Evolutionary conservation across 129 eudicot species (phyloP).

Genomic region (Smallanthus sonchifolius): DNA sequence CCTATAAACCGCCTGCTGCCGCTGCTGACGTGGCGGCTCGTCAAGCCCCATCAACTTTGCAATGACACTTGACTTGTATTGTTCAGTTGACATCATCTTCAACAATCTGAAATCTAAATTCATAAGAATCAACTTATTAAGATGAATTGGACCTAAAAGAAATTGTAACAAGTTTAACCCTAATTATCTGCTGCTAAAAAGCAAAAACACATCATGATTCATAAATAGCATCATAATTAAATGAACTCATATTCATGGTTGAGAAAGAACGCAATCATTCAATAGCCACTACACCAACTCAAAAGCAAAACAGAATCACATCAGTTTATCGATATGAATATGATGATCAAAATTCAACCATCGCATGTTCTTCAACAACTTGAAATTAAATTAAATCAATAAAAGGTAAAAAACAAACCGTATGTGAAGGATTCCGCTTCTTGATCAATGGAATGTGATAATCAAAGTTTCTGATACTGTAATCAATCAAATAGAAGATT

Average conservation of each 20-base stretch:
- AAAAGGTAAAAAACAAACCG: not conserved
- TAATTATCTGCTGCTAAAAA: conserved; percentile 10
- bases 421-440: conserved; percentile 13
- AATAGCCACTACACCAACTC: conserved; percentile 26
- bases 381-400: not conserved
- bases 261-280: conserved; percentile 24
- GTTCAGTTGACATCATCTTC: conserved; percentile 43
- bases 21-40: conserved; percentile 31
- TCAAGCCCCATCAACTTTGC: conserved; percentile 65
- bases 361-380: not conserved
- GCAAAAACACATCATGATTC: conserved; percentile 12
- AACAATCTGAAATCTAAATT: conserved; percentile 3
- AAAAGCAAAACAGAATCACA: not conserved
- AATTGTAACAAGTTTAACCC: not conserved
- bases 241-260: conserved; percentile 9
- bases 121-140: not conserved
- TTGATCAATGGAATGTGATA: not conserved
- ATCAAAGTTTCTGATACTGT: not conserved
- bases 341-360: not conserved
- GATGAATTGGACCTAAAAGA: not conserved
- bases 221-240: conserved; percentile 25
- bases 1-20: conserved; percentile 20
- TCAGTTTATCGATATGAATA: not conserved
- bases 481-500: not conserved
- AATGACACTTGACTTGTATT: conserved; percentile 49